These are phyloP conservation scores for Novymonas esmeraldas DNA, from an alignment of 208 protist species.

Conservation along the genomic window DNA sequence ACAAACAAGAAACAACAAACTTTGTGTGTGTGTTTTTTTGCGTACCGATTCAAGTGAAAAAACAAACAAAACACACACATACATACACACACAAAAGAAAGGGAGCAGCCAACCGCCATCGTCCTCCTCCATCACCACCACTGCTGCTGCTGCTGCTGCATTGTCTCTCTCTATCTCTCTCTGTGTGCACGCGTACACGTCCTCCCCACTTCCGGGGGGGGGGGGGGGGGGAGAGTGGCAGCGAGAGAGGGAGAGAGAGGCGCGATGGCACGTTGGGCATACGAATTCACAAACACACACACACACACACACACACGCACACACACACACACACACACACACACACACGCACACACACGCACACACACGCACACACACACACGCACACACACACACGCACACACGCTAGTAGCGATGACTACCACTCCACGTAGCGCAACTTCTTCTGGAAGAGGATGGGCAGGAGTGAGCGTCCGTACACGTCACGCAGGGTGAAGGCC, in stretches of 20 bases:
- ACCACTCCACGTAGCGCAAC: conserved; percentile 35
- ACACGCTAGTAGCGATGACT: background rate
- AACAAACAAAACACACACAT: background rate
- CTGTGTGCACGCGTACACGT: background rate
- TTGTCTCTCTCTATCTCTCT: background rate
- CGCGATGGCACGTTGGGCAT: too few species aligned
- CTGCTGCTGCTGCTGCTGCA: too few species aligned
- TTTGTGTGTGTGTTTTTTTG: too few species aligned
- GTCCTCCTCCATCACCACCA: too few species aligned
- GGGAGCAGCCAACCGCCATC: too few species aligned
- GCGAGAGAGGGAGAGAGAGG: too few species aligned
- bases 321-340: background rate
- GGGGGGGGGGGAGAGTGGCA: too few species aligned
- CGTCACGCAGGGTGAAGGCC: conserved; percentile 46
- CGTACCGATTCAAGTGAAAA: too few species aligned
- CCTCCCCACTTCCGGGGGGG: too few species aligned
- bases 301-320: conserved; percentile 6
- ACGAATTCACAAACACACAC: conserved; percentile 4
- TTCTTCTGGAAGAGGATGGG: conserved; percentile 35
- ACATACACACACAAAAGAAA: conserved; percentile 1
- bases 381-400: background rate
- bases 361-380: conserved; percentile 10
- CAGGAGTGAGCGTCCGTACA: conserved; percentile 45
- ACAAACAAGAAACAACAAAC: background rate
- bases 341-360: background rate